Evolutionary conservation across 108 stramenopile species (phyloP), one percentile per base, ranked within the genome.

Genomic region (Cyclostephanos invisitatus): DNA sequence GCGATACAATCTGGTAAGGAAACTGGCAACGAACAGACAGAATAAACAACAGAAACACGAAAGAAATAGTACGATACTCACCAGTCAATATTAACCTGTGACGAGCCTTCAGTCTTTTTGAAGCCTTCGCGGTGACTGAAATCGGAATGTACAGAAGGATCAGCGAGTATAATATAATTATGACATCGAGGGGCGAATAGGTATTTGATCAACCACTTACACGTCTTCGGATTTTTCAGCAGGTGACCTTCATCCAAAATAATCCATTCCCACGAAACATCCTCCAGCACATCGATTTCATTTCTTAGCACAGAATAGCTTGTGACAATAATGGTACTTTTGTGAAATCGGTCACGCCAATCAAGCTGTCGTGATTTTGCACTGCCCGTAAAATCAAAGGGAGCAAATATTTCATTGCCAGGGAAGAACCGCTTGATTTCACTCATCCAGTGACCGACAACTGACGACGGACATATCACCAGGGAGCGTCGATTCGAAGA

Each of bases 211-310:
- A 58, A 38, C 40, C 9, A 44, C 83, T 74, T 46, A 83, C 77
- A 60, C 17, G 96, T 96, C 64, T 85, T 91, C 8, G 95, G 96
- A 65, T 98, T 98, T 68, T 95, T 96, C 44, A 97, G 57, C 24
- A 96, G 60, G 80, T 98, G 98, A 4, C 96, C 98, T 72, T 98
- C 98, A 71, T 98, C 98, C 10, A 98, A 83, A 74, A 96, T 76
- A 65, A 92, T 88, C 63, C 89, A 95, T 7, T 72, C 65, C 91
- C 94, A 98, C 7, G 71, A 29, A 11, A 80, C 32, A 17, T 49
- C 61, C 17, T 67, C 73, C 7, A 98, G 74, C n/a, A 61, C 49
- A 27, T 84, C 73, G 40, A 87, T 81, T 42, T 97, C 92, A 50
- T 67, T 74, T 29, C 95, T 70, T 10, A 89, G 81, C 20, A 89